These are phyloP conservation scores for Annulohypoxylon maeteangense DNA, from an alignment of 495 filamentous ascomycete species.

Conservation along the genomic window DNA sequence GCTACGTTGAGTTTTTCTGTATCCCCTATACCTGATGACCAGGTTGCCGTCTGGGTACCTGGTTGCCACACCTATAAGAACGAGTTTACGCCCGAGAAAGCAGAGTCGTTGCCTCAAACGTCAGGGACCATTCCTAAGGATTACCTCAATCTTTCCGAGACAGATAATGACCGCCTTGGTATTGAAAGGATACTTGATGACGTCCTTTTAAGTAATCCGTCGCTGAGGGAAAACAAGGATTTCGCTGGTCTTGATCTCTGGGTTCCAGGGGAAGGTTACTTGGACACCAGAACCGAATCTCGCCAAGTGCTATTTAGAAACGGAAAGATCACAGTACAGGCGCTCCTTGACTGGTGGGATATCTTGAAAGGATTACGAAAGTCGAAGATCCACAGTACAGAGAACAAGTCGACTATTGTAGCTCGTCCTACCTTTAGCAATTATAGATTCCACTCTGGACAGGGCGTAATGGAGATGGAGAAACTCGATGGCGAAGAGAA, in stretches of 20 bases:
- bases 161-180: neutral
- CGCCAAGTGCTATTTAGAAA: neutral
- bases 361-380: neutral
- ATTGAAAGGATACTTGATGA: neutral
- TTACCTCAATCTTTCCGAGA: constrained; percentile 3
- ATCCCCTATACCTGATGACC: neutral
- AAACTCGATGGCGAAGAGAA: neutral
- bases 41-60: constrained; percentile 31
- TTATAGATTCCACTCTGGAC: constrained; percentile 2
- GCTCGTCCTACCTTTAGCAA: constrained; percentile 15
- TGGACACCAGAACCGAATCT: neutral
- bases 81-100: constrained; percentile 10
- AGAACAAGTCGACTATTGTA: constrained; percentile 6
- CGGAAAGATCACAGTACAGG: neutral
- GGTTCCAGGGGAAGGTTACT: constrained; percentile 17
- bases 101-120: neutral
- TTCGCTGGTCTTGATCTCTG: constrained; percentile 25
- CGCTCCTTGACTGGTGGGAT: constrained; percentile 15
- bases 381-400: neutral
- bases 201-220: neutral
- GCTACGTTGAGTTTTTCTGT: constrained; percentile 12
- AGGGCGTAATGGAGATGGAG: neutral
- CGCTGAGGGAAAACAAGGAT: neutral
- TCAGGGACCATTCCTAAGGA: neutral
- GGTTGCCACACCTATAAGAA: constrained; percentile 18